Base-by-base conservation (phyloP, 768 basidiomycete genomes). In the Dioszegia hungarica region DNA sequence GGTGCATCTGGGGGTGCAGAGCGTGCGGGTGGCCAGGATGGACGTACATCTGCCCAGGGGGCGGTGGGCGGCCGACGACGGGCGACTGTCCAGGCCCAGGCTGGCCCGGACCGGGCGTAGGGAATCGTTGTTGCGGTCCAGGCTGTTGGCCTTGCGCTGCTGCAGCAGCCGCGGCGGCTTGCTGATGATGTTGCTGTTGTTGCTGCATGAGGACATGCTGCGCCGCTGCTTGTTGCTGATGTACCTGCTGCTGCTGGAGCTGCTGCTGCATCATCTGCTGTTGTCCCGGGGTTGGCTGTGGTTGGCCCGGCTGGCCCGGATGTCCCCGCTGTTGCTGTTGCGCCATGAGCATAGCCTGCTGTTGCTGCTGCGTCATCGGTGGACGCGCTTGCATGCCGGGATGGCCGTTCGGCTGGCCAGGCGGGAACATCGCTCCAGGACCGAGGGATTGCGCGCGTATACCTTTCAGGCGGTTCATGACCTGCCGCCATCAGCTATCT, bases 401-500 rank as follows among this genome's bases (percentile, higher is more conserved):
- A 38, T 51, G 34, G 36, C 61, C 28, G 48, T 25, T 39, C 43
- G 31, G 29, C 50, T 44, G 47, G 36, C 55, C 45, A 37, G 45
- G 31, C 40, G 56, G 53, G 56, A 52, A 61, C 47, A 39, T 11
- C 40, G 51, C 43, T 29, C 52, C 52, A 36, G 49, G 27, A 8
- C 45, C 45, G 17, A 46, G 45, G 8, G 27, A 48, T 31, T 68
- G 64, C 51, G 62, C 61, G 29, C 51, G 40, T 11, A 66, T 51
- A 12, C 37, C 46, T 54, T 64, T 59, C 10, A 68, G 40, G 20
- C 72, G 66, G 12, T 62, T 64, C 62, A 73, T 72, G 3, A 68
- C 67, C 70, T 75, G 49, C n/a, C n/a, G n/a, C 8, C 24, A 34
- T 54, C 41, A 43, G 41, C 41, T 12, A 19, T 40, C 20, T 9